Evolutionary conservation across 495 filamentous ascomycete species (phyloP).

Genomic region (Penicillium diatomitis): DNA sequence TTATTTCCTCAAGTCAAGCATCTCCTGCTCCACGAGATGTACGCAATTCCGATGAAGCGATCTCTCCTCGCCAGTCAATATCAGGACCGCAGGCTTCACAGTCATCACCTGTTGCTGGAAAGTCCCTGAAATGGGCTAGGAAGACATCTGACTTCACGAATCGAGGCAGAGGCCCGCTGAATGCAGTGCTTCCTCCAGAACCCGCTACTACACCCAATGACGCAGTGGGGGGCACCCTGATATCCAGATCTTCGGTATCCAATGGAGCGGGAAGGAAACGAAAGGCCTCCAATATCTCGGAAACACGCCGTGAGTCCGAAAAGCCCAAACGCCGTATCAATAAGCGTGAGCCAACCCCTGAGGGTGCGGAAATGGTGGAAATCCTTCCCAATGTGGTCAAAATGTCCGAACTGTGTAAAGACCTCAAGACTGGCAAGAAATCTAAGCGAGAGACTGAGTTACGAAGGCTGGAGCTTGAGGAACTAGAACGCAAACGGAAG

Average conservation of each 20-base stretch:
- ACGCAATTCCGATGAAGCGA: not conserved
- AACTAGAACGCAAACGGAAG: constrained; percentile 38
- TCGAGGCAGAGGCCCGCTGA: not conserved
- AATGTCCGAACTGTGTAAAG: constrained; percentile 76
- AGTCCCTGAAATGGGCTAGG: constrained; percentile 9
- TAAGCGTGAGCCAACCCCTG: constrained; percentile 57
- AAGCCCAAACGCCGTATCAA: constrained; percentile 23
- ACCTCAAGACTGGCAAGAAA: constrained; percentile 67
- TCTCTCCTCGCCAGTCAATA: not conserved
- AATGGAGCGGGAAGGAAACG: constrained; percentile 18
- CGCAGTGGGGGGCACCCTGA: not conserved
- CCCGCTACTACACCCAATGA: not conserved
- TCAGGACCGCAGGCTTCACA: not conserved
- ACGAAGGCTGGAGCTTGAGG: constrained; percentile 43
- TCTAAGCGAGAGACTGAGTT: constrained; percentile 61
- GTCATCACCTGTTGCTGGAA: not conserved
- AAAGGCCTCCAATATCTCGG: constrained; percentile 19
- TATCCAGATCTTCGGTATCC: constrained; percentile 5
- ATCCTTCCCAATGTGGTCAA: constrained; percentile 62
- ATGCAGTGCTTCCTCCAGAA: constrained; percentile 2
- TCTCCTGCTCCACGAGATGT: not conserved
- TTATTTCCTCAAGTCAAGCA: not conserved
- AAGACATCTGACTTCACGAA: constrained; percentile 13
- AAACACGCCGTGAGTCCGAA: constrained; percentile 13
- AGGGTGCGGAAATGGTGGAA: constrained; percentile 62